phyloP scores from a whole-genome alignment of 345 rosid species.

The Noccaea bulbosa region DNA sequence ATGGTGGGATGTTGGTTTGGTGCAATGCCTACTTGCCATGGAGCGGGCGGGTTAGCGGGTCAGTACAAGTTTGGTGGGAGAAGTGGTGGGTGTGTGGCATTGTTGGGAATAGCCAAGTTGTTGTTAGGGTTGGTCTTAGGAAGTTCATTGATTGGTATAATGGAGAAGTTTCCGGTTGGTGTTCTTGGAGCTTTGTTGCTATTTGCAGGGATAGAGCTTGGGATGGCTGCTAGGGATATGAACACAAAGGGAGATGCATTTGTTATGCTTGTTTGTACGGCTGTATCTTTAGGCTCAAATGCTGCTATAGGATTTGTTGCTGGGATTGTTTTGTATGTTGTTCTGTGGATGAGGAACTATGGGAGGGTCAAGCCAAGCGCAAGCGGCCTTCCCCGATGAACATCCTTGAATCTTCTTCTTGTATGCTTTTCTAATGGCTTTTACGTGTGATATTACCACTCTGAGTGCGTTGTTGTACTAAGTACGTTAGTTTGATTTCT shows the following conservation, averaged over 20 bases:
- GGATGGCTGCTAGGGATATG: constrained; percentile 82
- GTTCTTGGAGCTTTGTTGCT: constrained; percentile 69
- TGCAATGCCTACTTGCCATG: constrained; percentile 92
- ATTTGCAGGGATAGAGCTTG: constrained; percentile 83
- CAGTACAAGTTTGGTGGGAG: constrained; percentile 92
- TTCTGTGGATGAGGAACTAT: constrained; percentile 56
- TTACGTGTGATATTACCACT: neutral
- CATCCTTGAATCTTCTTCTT: constrained; percentile 22
- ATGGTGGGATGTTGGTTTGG: constrained; percentile 89
- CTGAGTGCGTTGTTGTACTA: constrained; percentile 9
- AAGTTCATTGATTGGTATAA: constrained; percentile 63
- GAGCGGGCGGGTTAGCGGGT: constrained; percentile 87
- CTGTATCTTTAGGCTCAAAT: constrained; percentile 73
- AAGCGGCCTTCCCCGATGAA: neutral
- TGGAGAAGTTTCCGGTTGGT: constrained; percentile 79
- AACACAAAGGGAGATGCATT: constrained; percentile 71
- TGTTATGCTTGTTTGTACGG: constrained; percentile 72
- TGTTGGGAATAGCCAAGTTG: constrained; percentile 67
- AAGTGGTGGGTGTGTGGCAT: constrained; percentile 80
- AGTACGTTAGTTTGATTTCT: neutral
- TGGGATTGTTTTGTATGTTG: constrained; percentile 59
- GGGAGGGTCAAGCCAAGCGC: constrained; percentile 1
- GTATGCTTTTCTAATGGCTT: too few relatives aligned
- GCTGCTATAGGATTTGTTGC: constrained; percentile 84
- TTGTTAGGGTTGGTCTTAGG: constrained; percentile 70